Evolutionary conservation across 2,329 filamentous ascomycete species (phyloP).

Genomic region (Lachnellula hyalina): DNA sequence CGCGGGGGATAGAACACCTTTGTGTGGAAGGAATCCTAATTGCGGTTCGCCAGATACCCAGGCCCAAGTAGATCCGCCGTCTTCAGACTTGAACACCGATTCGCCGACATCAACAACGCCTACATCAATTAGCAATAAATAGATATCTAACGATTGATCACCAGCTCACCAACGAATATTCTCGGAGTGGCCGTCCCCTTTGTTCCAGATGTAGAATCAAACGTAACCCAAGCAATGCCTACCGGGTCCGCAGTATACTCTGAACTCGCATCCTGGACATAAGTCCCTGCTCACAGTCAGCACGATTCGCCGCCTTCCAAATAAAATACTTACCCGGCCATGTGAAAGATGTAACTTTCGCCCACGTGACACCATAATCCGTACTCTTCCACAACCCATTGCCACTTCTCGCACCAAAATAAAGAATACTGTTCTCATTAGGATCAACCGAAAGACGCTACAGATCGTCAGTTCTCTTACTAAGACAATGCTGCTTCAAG

Average conservation of each 20-base stretch:
- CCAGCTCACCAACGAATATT: constrained; percentile 20
- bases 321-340: constrained; percentile 39
- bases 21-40: constrained; percentile 22
- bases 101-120: constrained; percentile 20
- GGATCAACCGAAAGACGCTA: constrained; percentile 51
- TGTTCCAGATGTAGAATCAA: constrained; percentile 17
- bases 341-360: constrained; percentile 47
- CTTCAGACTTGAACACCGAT: constrained; percentile 23
- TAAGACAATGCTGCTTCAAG: neutral
- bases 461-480: neutral
- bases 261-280: constrained; percentile 12
- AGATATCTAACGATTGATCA: neutral
- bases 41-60: constrained; percentile 22
- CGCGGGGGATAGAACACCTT: constrained; percentile 20
- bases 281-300: constrained; percentile 15
- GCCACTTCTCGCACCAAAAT: constrained; percentile 53
- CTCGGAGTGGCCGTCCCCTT: constrained; percentile 19
- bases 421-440: constrained; percentile 50
- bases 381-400: constrained; percentile 55
- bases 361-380: constrained; percentile 49
- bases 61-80: constrained; percentile 22
- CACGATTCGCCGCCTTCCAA: constrained; percentile 35
- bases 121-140: neutral
- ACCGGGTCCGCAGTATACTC: constrained; percentile 15
- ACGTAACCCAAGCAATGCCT: constrained; percentile 23